Conservation (phyloP, 257 asterid genomes). For the Coffea canephora region DNA sequence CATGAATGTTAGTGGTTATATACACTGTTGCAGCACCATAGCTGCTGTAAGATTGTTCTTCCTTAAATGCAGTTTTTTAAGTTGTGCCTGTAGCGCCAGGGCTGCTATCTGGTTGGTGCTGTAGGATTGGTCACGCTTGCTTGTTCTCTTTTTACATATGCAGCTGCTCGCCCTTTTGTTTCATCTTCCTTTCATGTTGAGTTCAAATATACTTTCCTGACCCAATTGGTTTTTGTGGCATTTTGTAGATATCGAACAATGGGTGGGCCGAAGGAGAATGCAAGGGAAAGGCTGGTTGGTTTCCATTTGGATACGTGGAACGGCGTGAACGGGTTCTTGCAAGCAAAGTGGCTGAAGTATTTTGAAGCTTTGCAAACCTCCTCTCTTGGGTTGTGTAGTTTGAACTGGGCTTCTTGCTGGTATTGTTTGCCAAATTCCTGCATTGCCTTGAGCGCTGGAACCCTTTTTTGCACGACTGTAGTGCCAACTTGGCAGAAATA, state of each 20-base stretch:
- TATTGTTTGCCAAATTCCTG: background rate
- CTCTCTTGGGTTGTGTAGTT: background rate
- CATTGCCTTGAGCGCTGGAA: background rate
- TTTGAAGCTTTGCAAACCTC: conserved; percentile 23
- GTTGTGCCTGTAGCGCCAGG: background rate
- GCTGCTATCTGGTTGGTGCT: conserved; percentile 22
- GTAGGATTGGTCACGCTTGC: conserved; percentile 58
- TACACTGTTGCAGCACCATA: background rate
- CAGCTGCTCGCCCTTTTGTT: no score
- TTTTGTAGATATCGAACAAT: conserved; percentile 67
- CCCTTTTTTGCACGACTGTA: background rate
- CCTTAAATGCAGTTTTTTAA: no score
- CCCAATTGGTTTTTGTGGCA: background rate
- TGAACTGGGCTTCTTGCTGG: background rate
- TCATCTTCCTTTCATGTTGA: conserved; percentile 27
- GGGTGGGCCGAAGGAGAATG: conserved; percentile 99
- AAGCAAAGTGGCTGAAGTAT: conserved; percentile 92
- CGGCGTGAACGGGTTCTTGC: conserved; percentile 98
- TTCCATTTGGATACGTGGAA: conserved; percentile 87
- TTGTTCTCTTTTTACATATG: background rate
- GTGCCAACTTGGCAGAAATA: background rate
- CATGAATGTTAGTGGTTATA: background rate
- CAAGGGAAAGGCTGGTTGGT: conserved; percentile 99
- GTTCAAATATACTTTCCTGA: background rate
- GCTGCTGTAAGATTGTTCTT: no score